Evolutionary conservation across 2,329 filamentous ascomycete species (phyloP).

Genomic region (Neonectria coccinea): DNA sequence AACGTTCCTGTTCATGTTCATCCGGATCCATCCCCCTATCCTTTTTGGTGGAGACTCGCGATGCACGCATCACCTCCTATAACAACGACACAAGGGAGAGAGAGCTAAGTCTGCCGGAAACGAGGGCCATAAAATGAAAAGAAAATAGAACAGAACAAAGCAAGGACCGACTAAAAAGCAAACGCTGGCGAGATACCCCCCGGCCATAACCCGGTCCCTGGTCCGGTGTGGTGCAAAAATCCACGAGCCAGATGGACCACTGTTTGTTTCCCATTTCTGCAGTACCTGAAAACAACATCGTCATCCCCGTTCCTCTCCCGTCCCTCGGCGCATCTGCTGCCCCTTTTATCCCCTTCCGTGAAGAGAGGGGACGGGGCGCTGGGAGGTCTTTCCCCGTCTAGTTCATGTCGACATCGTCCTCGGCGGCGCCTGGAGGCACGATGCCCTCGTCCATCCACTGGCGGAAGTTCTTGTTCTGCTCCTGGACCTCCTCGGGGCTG

Average conservation of each 20-base stretch:
- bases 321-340: constrained; percentile 5
- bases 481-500: constrained; percentile 80
- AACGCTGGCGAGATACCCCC: constrained; percentile 37
- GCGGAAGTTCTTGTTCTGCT: constrained; percentile 75
- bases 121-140: constrained; percentile 32
- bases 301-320: constrained; percentile 21
- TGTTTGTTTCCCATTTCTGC: constrained; percentile 24
- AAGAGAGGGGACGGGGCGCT: constrained; percentile 2
- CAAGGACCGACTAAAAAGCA: constrained; percentile 33
- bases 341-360: not conserved
- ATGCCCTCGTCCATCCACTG: constrained; percentile 65
- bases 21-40: constrained; percentile 26
- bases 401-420: constrained; percentile 51
- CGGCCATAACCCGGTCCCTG: constrained; percentile 27
- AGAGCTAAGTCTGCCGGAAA: constrained; percentile 25
- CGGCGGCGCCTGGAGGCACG: constrained; percentile 50
- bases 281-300: constrained; percentile 22
- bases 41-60: constrained; percentile 22
- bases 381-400: constrained; percentile 30
- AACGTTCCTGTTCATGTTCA: constrained; percentile 20
- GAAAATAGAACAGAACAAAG: constrained; percentile 28
- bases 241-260: constrained; percentile 15
- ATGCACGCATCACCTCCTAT: constrained; percentile 16
- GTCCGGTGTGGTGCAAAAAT: constrained; percentile 8
- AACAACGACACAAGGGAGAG: constrained; percentile 10